Evolutionary conservation across 2,329 filamentous ascomycete genomes (phyloP).

Genomic region (Dactylonectria macrodidyma): DNA sequence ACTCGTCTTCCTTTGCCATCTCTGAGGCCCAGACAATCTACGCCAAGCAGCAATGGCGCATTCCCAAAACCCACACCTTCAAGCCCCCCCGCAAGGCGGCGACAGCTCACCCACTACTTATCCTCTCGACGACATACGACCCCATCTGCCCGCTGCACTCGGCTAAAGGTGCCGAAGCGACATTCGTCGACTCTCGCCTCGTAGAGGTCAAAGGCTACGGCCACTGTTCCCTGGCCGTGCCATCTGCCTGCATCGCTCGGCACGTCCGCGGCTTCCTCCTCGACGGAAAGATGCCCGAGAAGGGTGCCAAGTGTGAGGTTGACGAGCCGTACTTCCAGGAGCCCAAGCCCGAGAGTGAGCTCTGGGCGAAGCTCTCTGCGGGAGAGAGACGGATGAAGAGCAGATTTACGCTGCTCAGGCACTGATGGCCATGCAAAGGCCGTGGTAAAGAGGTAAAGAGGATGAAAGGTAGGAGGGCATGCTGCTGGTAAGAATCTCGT

Average conservation of each 20-base stretch:
- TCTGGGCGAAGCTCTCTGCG: constrained; percentile 4
- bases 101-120: constrained; percentile 50
- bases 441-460: background rate
- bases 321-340: constrained; percentile 57
- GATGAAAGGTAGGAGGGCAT: background rate
- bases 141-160: constrained; percentile 67
- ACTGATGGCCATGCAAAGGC: background rate
- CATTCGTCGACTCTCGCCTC: constrained; percentile 56
- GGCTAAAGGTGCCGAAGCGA: constrained; percentile 52
- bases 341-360: constrained; percentile 36
- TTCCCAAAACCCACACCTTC: constrained; percentile 50
- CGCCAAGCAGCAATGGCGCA: constrained; percentile 49
- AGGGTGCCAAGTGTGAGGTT: constrained; percentile 54
- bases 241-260: constrained; percentile 54
- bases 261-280: constrained; percentile 55
- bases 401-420: constrained; percentile 30
- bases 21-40: constrained; percentile 23
- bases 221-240: constrained; percentile 56
- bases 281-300: constrained; percentile 55
- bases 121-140: constrained; percentile 52
- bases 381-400: constrained; percentile 19
- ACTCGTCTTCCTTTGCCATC: constrained; percentile 52
- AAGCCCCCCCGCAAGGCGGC: constrained; percentile 50
- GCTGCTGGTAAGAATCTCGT: too few species aligned
- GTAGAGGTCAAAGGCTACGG: constrained; percentile 61